Evolutionary conservation across 2,329 filamentous ascomycete species (phyloP), one percentile per base, ranked within the genome.

Genomic region (Xylaria sp.): DNA sequence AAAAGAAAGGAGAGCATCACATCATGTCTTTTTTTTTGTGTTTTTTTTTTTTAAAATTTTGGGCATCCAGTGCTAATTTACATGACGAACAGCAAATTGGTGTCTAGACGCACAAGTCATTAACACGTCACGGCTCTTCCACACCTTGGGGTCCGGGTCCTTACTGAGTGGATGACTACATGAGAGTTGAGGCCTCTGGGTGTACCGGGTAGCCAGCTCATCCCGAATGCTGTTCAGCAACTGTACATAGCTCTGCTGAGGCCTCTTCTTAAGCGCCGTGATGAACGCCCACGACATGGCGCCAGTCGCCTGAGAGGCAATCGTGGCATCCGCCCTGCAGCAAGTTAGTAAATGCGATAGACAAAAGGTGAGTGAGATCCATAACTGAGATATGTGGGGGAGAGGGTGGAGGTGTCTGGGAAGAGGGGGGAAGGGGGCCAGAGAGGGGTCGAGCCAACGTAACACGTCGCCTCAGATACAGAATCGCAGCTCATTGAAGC

Each of bases 231-330:
- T 96, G 80, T 97, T 97, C 67, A 99, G 83, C 59, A 99, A 80
- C 79, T 97, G 88, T 54, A 97, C 90, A 72, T 99, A 99, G 77
- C 89, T 96, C 79, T 97, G 94, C 73, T 96, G 88, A 0, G 91
- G 91, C 72, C 96, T 96, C 79, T 92, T 91, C 80, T 90, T 92
- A 70, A 97, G 82, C 18, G 92, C 88, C 1, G 83, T 86, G 74
- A 99, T 94, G 74, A 99, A 99, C 1, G 94, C 94, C 86, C 90
- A 97, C 2, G 92, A 96, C 94, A 99, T 97, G 74, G 94, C 94
- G 58, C 94, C 94, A 0, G 94, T 99, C 39, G 94, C 93, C 76
- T 97, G 83, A 59, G 91, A 86, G 49, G 83, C 85, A 66, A 97
- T 97, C 34, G 86, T 90, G 10, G 94, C 92, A 74, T 99, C 94